Conservation (phyloP, 2,329 filamentous ascomycete genomes). For the Microcyclospora tardicrescens region DNA sequence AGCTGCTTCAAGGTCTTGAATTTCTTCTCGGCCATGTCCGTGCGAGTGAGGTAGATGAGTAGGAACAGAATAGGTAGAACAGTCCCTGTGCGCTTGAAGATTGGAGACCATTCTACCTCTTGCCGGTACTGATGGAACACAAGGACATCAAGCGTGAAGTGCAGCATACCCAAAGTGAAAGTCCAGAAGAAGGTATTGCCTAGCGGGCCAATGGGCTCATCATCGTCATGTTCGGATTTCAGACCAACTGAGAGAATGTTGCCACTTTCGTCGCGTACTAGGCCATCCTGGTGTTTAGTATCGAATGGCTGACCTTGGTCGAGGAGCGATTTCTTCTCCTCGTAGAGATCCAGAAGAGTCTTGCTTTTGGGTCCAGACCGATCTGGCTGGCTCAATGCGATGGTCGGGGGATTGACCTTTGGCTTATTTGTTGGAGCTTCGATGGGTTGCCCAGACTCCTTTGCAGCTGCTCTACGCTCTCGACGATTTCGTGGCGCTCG, state of each 20-base stretch:
- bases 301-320: constrained; percentile 38
- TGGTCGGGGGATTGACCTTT: constrained; percentile 25
- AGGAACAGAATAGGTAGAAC: constrained; percentile 33
- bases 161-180: constrained; percentile 53
- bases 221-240: constrained; percentile 13
- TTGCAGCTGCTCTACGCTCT: constrained; percentile 30
- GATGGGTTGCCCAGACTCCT: constrained; percentile 24
- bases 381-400: constrained; percentile 58
- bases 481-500: constrained; percentile 29
- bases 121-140: constrained; percentile 69
- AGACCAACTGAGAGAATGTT: constrained; percentile 25
- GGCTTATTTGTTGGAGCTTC: constrained; percentile 25
- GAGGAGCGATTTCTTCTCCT: constrained; percentile 41
- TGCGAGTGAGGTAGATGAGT: constrained; percentile 32
- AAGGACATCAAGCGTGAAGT: constrained; percentile 66
- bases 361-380: constrained; percentile 48
- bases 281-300: constrained; percentile 26
- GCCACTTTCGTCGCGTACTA: constrained; percentile 19
- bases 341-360: constrained; percentile 62
- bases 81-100: constrained; percentile 39
- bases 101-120: constrained; percentile 46
- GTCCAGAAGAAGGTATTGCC: constrained; percentile 37
- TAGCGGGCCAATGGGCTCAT: constrained; percentile 32
- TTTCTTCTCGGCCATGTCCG: constrained; percentile 23
- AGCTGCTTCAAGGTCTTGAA: constrained; percentile 34